Base-by-base conservation (phyloP, 352 stramenopile species). In the Globisporangium spiculum region DNA sequence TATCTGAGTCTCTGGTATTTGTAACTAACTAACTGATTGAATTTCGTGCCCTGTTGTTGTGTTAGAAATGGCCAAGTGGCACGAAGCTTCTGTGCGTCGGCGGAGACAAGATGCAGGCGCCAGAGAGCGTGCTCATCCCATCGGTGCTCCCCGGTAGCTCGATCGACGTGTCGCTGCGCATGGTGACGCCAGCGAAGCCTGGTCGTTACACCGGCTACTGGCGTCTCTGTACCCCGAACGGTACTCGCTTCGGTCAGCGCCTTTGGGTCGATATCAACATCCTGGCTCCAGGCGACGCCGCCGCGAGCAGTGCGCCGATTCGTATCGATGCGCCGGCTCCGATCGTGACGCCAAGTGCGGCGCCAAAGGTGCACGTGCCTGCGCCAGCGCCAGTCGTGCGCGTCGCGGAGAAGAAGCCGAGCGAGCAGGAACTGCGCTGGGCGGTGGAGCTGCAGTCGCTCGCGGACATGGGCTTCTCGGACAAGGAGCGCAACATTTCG, bases 161-260 rank as follows among this genome's bases (percentile, higher is more conserved):
- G 1, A 92, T 92, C 50, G 87, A 93, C 54, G 75, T 94, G 36
- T 93, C 86, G 12, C 63, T 94, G 32, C 81, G 82, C 60, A 91
- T 94, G 84, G 70, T 83, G 46, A 70, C 65, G 1, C 77, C 80
- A 0, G 69, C 64, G n/a, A 38, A 74, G 8, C 66, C 76, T 52
- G 80, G 87, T 6, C 86, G 90, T 3, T 96, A 96, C 79, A 95
- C 90, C 34, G 86, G 89, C 34, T 96, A 96, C 76, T 97, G 90
- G 86, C 89, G 90, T n/a, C 71, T 97, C 34, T 88, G 82, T 62
- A 92, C 83, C 4, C 73, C 85, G 4, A 83, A 93, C 22, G 87
- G 86, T 60, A 91, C 86, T 27, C 85, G 86, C 55, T 97, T 97
- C 66, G 90, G 90, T 0, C 89, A 97, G 65, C 85, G 89, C 6